Conservation (phyloP, 768 basidiomycete genomes). For the Leccinum rimulosum region DNA sequence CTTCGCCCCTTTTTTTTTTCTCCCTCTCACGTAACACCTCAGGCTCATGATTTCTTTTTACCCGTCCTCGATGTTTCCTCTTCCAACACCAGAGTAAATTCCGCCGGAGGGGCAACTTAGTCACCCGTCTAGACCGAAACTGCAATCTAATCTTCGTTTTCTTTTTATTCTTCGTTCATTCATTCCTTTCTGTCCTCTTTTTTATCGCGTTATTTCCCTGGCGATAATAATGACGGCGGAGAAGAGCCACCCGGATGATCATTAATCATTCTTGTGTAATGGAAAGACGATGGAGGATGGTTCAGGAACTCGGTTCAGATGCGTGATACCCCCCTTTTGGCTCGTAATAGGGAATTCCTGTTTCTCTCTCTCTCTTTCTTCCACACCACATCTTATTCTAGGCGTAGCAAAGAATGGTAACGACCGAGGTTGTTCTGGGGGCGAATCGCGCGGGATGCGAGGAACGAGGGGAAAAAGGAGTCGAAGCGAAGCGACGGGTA, state of each 20-base stretch:
- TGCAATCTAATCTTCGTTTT: conserved; percentile 23
- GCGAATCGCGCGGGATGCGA: conserved; percentile 7
- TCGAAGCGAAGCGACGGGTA: not conserved
- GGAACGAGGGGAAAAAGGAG: not conserved
- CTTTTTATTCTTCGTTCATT: not conserved
- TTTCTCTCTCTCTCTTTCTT: conserved; percentile 2
- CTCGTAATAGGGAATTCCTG: conserved; percentile 18
- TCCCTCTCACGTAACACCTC: conserved; percentile 19
- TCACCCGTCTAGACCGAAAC: conserved; percentile 25
- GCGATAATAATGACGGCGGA: conserved; percentile 8
- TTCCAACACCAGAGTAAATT: conserved; percentile 25
- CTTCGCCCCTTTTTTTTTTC: conserved; percentile 5
- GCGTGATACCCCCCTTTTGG: conserved; percentile 20
- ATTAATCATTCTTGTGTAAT: conserved; percentile 22
- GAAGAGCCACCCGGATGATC: not conserved
- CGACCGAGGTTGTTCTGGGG: conserved; percentile 1
- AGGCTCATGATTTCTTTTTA: conserved; percentile 25
- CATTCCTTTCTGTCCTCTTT: conserved; percentile 5
- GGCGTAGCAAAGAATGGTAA: conserved; percentile 13
- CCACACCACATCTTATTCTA: not conserved
- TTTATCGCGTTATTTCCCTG: conserved; percentile 3
- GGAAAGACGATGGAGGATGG: not conserved
- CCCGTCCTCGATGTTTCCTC: conserved; percentile 24
- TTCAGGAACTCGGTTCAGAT: conserved; percentile 20
- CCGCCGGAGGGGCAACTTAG: conserved; percentile 21